A percentile compares a stretch with the other conserved stretches of the same genome.
These are phyloP conservation scores for Botrytis squamosa DNA, from an alignment of 2,329 filamentous ascomycete genomes.

Conservation along the genomic window DNA sequence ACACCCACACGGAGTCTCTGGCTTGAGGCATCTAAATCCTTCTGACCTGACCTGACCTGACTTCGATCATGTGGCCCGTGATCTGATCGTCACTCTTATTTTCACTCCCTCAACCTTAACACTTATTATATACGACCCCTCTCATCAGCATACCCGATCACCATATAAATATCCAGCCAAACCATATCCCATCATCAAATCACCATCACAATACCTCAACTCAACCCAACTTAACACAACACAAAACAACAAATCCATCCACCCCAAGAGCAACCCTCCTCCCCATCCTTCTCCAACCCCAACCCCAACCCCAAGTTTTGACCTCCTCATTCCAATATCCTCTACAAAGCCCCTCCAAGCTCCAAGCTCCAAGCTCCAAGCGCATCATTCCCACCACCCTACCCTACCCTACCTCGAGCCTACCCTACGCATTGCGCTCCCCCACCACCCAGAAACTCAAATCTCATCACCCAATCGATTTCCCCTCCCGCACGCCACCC, in stretches of 20 bases:
- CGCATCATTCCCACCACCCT: neutral
- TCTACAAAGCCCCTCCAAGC: neutral
- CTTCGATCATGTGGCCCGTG: constrained; percentile 1
- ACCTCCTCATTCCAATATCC: neutral
- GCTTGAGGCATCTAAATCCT: neutral
- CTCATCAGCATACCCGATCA: neutral
- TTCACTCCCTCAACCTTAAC: neutral
- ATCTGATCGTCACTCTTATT: neutral
- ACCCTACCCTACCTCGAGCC: no score
- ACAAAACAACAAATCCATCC: neutral
- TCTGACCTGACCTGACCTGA: neutral
- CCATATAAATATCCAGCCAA: neutral
- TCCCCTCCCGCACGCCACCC: neutral
- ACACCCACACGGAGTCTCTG: neutral
- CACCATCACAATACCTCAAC: neutral
- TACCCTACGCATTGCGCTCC: neutral
- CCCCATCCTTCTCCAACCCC: neutral
- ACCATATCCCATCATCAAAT: neutral
- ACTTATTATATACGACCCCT: neutral
- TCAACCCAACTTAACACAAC: neutral
- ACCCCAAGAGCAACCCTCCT: neutral
- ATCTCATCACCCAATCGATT: neutral
- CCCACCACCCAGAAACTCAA: neutral
- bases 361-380: neutral
- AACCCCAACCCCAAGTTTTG: neutral